Percentiles rank a stretch among this genome's conserved stretches.
Evolutionary conservation across 2,329 filamentous ascomycete species (phyloP).

Genomic region (Aspergillus sp.): DNA sequence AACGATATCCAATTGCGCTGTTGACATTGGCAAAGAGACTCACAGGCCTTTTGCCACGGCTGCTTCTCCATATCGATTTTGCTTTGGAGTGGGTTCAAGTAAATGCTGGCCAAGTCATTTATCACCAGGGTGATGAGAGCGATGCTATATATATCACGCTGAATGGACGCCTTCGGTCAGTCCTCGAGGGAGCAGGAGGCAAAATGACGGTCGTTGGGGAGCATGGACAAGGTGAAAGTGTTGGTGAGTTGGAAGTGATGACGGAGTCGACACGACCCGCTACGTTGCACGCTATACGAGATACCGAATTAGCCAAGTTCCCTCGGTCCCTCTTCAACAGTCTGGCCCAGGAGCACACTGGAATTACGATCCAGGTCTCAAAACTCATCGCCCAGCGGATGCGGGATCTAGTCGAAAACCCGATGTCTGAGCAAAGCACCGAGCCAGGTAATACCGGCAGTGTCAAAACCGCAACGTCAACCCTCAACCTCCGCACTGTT

Average conservation of each 20-base stretch:
- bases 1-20: slow-evolving; percentile 86
- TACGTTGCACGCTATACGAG: slow-evolving; percentile 91
- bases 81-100: slow-evolving; percentile 98
- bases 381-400: slow-evolving; percentile 97
- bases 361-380: slow-evolving; percentile 98
- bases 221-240: slow-evolving; percentile 95
- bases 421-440: slow-evolving; percentile 64
- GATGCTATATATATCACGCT: slow-evolving; percentile 98
- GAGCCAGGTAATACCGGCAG: slow-evolving; percentile 59
- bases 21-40: slow-evolving; percentile 95
- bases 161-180: slow-evolving; percentile 83
- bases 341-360: slow-evolving; percentile 91
- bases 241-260: slow-evolving; percentile 94
- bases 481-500: slow-evolving; percentile 87
- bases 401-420: slow-evolving; percentile 82
- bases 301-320: slow-evolving; percentile 94
- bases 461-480: slow-evolving; percentile 66
- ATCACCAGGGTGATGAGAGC: slow-evolving; percentile 90
- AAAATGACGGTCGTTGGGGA: slow-evolving; percentile 85
- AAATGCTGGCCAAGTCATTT: slow-evolving; percentile 89
- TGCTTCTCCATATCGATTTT: slow-evolving; percentile 97
- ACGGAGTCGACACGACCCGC: slow-evolving; percentile 90
- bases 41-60: slow-evolving; percentile 80
- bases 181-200: slow-evolving; percentile 77
- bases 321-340: slow-evolving; percentile 97